Evolutionary conservation across 164 flowering plant species (phyloP), one percentile per base, ranked within the genome.

Genomic region (Cinnamomum chago): DNA sequence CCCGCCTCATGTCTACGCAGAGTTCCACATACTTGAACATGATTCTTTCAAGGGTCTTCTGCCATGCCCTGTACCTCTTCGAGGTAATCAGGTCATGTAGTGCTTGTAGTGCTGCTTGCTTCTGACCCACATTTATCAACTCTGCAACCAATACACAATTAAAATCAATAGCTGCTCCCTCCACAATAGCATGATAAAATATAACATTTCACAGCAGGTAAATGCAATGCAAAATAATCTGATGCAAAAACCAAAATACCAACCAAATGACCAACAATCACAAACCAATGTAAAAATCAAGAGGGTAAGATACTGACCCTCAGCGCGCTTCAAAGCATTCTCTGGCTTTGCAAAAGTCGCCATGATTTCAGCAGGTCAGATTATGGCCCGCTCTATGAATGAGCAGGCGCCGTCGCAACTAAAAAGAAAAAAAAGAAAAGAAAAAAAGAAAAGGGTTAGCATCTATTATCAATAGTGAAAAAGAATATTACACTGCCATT

Each of bases 11-110:
- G 58, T 93, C 99, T 51, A 95, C 99, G 79, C 99, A 95, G 14
- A 95, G 90, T 80, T 95, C 99, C 0, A 95, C 86, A 83, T 92
- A 92, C 81, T 92, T 93, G 79, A 94, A 88, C 99, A 95, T 92
- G 50, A 94, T 92, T 72, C 77, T 85, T 51, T 95, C 99, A 64
- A 88, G 91, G 2, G 95, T 78, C 78, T 90, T 95, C 76, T 89
- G 93, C 98, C 98, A 95, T 67, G 94, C 92, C 24, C 98, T 75
- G 50, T 94, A 81, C 80, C 95, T 92, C 86, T 88, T 95, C 14
- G 98, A 92, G 18, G 98, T 92, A 55, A 93, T 91, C 51, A 93
- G 79, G 81, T 90, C 91, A 73, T 91, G 98, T 66, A 95, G 95
- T 0, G 93, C 87, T 75, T 93, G 95, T 70, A 95, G 77, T 0